Base-by-base conservation (phyloP, 768 basidiomycete genomes). In the Pisolithus albus region DNA sequence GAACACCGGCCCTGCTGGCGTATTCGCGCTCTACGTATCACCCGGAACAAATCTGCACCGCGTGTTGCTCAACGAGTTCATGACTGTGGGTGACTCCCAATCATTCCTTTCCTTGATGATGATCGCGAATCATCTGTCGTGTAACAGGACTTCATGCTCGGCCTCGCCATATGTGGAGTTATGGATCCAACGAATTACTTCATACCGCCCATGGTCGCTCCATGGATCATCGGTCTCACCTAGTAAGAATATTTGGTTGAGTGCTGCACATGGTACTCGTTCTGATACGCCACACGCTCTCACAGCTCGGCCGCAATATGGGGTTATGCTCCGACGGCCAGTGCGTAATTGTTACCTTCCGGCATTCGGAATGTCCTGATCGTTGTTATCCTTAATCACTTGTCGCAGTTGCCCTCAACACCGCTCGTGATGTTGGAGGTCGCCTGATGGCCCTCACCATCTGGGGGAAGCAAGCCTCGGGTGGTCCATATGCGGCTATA, bases 391-490 rank as follows among this genome's bases (percentile, higher is more conserved):
- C 34, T 47, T 46, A 39, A 40, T 16, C 4, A 42, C 43, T 13
- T 34, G 19, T 43, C 42, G 8, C 51, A 81, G 77, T 87, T 42
- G 73, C 81, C 13, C 71, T 83, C 32, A 88, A 88, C 64, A 66
- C 79, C 16, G 81, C 81, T 34, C 79, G 83, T 59, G 83, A 84
- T 64, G 28, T 85, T 46, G 82, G 82, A 30, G 78, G 75, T 6
- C 75, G 82, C n/a, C 59, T 84, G 21, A 72, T 75, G 47, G 77
- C 73, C 1, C 64, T 85, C 63, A 71, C 78, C 13, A 73, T 83
- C 49, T 84, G 77, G 72, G 82, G 82, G n/a, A 60, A 43, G 4
- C 56, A 60, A 56, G 79, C 78, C 28, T 61, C 61, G 37, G 80
- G 79, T 37, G 74, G 73, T 18, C 52, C 55, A 15, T 83, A 83